Conservation (phyloP, 2,329 filamentous ascomycete species). For the Phialophora expanda region DNA sequence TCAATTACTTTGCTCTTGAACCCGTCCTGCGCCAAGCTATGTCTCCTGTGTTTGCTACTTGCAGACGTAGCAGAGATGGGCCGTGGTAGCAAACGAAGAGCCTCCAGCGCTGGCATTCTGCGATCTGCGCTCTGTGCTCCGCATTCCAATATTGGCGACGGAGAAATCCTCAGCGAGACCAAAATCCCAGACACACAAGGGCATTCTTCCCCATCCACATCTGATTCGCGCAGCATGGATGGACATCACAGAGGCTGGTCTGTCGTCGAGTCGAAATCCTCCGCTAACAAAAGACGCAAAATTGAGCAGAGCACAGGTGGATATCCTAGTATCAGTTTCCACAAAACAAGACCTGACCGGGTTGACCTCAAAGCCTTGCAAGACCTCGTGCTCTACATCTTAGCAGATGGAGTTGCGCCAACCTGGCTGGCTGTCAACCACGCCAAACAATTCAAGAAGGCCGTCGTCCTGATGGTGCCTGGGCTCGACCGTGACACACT, state of each 20-base stretch:
- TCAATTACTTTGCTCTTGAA: not conserved
- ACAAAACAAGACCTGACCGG: slow-evolving; percentile 26
- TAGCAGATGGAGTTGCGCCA: slow-evolving; percentile 66
- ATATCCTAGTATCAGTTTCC: slow-evolving; percentile 29
- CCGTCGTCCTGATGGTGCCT: slow-evolving; percentile 89
- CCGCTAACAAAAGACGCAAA: slow-evolving; percentile 33
- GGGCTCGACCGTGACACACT: slow-evolving; percentile 88
- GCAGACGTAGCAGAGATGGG: not conserved
- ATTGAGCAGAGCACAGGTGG: slow-evolving; percentile 13
- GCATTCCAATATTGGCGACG: slow-evolving; percentile 2
- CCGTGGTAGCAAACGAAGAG: slow-evolving; percentile 10
- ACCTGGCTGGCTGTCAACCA: slow-evolving; percentile 67
- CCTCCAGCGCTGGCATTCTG: not conserved
- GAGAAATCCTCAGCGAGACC: slow-evolving; percentile 2
- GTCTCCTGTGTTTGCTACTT: not conserved
- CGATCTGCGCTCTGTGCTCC: too few species aligned
- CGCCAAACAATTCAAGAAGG: slow-evolving; percentile 66
- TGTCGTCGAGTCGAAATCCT: slow-evolving; percentile 31
- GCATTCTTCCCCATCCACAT: not conserved
- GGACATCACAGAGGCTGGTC: slow-evolving; percentile 21
- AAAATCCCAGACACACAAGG: not conserved
- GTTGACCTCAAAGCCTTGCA: slow-evolving; percentile 65
- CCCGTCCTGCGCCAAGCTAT: not conserved
- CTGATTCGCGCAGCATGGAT: slow-evolving; percentile 8
- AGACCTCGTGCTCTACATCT: slow-evolving; percentile 63